These are phyloP conservation scores for Colletotrichum sp. DNA, from an alignment of 2,329 filamentous ascomycete genomes.

Conservation along the genomic window DNA sequence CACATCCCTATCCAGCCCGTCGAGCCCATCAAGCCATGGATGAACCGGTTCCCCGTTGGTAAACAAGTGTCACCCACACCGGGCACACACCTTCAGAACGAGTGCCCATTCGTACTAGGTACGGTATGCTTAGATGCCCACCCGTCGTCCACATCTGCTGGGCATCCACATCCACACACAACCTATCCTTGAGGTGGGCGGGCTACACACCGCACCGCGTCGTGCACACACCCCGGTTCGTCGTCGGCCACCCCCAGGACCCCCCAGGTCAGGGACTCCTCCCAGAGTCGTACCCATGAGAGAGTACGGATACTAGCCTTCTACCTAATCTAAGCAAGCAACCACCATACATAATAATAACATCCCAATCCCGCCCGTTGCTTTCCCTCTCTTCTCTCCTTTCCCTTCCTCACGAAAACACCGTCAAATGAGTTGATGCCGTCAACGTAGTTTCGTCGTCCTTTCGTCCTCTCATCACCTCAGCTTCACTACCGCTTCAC, in stretches of 20 bases:
- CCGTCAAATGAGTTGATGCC: conserved; percentile 56
- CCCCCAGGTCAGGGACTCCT: conserved; percentile 1
- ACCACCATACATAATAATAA: conserved; percentile 41
- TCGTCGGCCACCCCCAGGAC: background rate
- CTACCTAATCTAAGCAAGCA: conserved; percentile 9
- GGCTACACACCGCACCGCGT: conserved; percentile 19
- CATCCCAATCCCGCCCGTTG: conserved; percentile 41
- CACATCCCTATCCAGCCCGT: background rate
- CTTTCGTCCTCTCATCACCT: conserved; percentile 50
- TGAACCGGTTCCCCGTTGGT: background rate
- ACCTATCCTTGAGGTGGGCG: conserved; percentile 7
- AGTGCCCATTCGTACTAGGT: background rate
- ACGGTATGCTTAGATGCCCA: background rate
- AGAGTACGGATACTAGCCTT: conserved; percentile 18
- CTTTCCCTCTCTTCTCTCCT: conserved; percentile 36
- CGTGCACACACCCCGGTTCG: conserved; percentile 10
- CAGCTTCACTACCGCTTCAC: conserved; percentile 72
- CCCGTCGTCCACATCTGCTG: background rate
- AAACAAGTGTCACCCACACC: conserved; percentile 18
- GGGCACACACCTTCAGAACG: background rate
- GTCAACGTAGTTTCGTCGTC: conserved; percentile 60
- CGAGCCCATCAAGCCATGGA: background rate
- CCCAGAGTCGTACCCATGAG: conserved; percentile 15
- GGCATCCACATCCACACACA: background rate
- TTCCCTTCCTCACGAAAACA: conserved; percentile 45